Evolutionary conservation across 2,329 filamentous ascomycete genomes (phyloP).

Genomic region (Monilinia laxa): DNA sequence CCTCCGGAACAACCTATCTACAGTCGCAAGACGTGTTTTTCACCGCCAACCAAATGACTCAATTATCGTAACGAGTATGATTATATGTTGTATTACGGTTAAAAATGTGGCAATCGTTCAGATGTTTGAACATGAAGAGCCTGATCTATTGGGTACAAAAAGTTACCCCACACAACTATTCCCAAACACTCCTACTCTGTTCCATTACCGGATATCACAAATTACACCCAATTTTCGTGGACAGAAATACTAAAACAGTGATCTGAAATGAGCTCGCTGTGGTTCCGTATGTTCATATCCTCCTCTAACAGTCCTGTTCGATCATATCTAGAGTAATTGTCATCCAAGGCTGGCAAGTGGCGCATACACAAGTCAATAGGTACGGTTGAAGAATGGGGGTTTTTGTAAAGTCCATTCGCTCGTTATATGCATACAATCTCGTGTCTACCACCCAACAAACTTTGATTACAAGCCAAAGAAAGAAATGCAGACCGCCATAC

Average conservation of each 20-base stretch:
- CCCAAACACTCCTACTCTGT: too few relatives aligned
- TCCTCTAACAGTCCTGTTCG: not conserved
- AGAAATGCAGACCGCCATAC: conserved; percentile 29
- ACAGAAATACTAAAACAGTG: not conserved
- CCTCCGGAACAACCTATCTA: not conserved
- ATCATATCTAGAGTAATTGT: not conserved
- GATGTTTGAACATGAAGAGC: too few relatives aligned
- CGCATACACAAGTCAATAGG: not conserved
- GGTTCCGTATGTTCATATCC: not conserved
- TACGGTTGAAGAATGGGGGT: not conserved
- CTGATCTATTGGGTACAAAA: too few relatives aligned
- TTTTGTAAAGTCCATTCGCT: conserved; percentile 16
- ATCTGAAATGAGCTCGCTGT: not conserved
- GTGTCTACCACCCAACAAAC: conserved; percentile 30
- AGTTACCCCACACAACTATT: too few relatives aligned
- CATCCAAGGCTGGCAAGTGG: not conserved
- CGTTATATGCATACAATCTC: conserved; percentile 36
- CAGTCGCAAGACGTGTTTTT: too few relatives aligned
- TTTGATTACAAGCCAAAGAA: conserved; percentile 28
- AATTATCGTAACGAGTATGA: not conserved
- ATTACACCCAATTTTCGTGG: not conserved
- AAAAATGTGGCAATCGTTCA: not conserved
- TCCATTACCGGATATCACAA: too few relatives aligned
- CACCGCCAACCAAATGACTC: not conserved
- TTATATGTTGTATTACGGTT: not conserved